A percentile compares a stretch with the other conserved stretches of the same genome.
These are phyloP conservation scores for Physcia stellaris DNA, from an alignment of 495 filamentous ascomycete genomes.

Conservation along the genomic window DNA sequence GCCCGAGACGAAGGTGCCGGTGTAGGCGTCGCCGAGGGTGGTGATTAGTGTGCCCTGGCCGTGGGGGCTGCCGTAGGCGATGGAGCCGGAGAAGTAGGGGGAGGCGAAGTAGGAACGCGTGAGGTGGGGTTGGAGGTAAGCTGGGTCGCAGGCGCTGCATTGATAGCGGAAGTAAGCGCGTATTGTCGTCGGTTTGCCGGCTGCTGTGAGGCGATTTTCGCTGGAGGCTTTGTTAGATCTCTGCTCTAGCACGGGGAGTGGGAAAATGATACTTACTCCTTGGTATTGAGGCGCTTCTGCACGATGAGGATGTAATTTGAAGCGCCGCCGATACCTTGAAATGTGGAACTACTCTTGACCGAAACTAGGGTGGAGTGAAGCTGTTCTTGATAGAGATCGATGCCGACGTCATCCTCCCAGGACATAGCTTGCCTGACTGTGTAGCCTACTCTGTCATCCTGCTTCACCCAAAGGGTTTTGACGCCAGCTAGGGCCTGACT, in stretches of 20 bases:
- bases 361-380: too few relatives aligned
- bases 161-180: slow-evolving; percentile 33
- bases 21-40: slow-evolving; percentile 39
- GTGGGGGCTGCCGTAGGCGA: slow-evolving; percentile 36
- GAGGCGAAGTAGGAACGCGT: slow-evolving; percentile 32
- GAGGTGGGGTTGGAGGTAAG: slow-evolving; percentile 31
- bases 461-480: slow-evolving; percentile 34
- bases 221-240: not conserved
- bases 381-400: slow-evolving; percentile 14
- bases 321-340: slow-evolving; percentile 7
- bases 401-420: slow-evolving; percentile 4
- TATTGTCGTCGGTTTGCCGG: slow-evolving; percentile 31
- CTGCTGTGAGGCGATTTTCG: slow-evolving; percentile 19
- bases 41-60: slow-evolving; percentile 40
- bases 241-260: not conserved
- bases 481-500: slow-evolving; percentile 35
- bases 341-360: slow-evolving; percentile 7
- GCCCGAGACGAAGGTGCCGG: slow-evolving; percentile 38
- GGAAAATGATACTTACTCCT: slow-evolving; percentile 8
- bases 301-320: slow-evolving; percentile 11
- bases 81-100: slow-evolving; percentile 34
- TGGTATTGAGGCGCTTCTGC: slow-evolving; percentile 9
- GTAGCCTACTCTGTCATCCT: slow-evolving; percentile 30
- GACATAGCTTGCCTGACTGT: slow-evolving; percentile 7
- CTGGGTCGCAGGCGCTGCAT: slow-evolving; percentile 32